phyloP scores from a whole-genome alignment of 352 stramenopile genomes.

The Globisporangium cystogenes region DNA sequence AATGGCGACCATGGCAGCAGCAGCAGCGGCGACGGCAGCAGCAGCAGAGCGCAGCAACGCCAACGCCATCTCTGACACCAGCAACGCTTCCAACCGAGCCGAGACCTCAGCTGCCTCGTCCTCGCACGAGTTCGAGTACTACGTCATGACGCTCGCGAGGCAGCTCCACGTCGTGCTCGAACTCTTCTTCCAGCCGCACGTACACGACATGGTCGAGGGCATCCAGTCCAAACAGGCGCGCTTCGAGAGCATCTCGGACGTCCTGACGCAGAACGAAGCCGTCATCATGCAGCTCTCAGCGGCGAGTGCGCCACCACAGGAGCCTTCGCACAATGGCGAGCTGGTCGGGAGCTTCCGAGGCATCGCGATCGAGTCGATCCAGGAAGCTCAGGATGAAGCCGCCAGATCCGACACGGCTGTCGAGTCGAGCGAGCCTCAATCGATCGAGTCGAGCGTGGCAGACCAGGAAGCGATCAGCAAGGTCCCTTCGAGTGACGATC shows the following conservation, averaged over 20 bases:
- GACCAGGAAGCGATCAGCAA: background rate
- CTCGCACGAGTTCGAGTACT: conserved; percentile 53
- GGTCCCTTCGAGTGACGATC: background rate
- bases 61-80: background rate
- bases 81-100: too few relatives aligned
- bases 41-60: background rate
- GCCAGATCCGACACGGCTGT: background rate
- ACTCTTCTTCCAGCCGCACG: conserved; percentile 46
- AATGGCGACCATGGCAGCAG: background rate
- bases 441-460: background rate
- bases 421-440: background rate
- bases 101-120: background rate
- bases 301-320: background rate
- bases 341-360: background rate
- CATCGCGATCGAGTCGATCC: background rate
- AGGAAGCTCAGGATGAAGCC: conserved; percentile 5
- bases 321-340: background rate
- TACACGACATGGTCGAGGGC: conserved; percentile 16
- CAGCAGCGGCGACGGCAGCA: background rate
- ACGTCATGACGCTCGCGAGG: conserved; percentile 42
- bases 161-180: conserved; percentile 62
- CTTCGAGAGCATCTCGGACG: conserved; percentile 39
- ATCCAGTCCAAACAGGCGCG: conserved; percentile 32
- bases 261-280: conserved; percentile 52
- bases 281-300: conserved; percentile 44